A percentile compares a stretch with the other conserved stretches of the same genome.
Evolutionary conservation across 257 asterid genomes (phyloP).

Genomic region (Capsicum baccatum): DNA sequence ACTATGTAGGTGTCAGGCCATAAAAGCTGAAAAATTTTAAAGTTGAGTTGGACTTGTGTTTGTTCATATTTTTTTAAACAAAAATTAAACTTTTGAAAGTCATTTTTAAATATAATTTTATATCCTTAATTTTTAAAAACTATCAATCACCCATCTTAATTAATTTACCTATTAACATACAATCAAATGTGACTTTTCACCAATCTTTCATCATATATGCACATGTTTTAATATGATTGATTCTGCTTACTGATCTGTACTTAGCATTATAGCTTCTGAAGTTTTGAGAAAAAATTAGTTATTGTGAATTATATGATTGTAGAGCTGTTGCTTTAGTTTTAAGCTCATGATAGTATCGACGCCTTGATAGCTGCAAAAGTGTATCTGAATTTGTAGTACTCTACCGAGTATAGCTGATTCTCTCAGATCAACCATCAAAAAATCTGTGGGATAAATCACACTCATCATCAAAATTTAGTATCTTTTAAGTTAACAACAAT

Average conservation of each 20-base stretch:
- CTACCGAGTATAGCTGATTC: conserved; percentile 35
- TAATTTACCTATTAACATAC: too few relatives aligned
- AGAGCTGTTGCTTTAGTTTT: conserved; percentile 50
- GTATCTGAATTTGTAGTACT: conserved; percentile 49
- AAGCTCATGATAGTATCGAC: conserved; percentile 46
- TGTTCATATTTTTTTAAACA: too few relatives aligned
- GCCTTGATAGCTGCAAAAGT: conserved; percentile 48
- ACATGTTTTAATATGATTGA: neutral
- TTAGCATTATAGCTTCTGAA: neutral
- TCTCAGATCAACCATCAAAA: conserved; percentile 29
- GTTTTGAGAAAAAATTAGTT: neutral
- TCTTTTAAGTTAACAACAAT: neutral
- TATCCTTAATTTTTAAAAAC: too few relatives aligned
- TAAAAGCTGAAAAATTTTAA: too few relatives aligned
- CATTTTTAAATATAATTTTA: too few relatives aligned
- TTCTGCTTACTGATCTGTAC: neutral
- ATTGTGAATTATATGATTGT: conserved; percentile 63
- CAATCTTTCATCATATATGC: too few relatives aligned
- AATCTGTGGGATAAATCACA: conserved; percentile 32
- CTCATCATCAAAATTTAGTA: neutral
- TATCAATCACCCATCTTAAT: too few relatives aligned
- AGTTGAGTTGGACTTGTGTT: too few relatives aligned
- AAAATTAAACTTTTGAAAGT: too few relatives aligned
- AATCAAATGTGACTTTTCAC: too few relatives aligned
- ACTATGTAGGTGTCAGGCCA: too few relatives aligned